Evolutionary conservation across 768 basidiomycete genomes (phyloP).

Genomic region (Cystofilobasidium capitatum): DNA sequence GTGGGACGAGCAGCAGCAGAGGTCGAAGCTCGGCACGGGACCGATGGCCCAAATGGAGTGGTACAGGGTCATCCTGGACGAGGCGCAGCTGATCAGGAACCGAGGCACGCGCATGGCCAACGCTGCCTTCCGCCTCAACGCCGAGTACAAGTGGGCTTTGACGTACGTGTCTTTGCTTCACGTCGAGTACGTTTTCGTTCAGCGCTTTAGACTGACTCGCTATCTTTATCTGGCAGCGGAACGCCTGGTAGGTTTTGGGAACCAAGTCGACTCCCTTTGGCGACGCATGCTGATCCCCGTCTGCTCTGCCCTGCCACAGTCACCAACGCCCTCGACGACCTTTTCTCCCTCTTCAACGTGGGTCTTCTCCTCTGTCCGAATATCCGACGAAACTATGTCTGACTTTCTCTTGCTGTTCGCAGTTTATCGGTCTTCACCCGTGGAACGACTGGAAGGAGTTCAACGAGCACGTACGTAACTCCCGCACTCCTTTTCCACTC

Average conservation of each 20-base stretch:
- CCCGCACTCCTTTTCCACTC: no score
- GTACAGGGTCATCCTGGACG: slow-evolving; percentile 60
- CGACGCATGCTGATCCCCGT: no score
- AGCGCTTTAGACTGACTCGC: neutral
- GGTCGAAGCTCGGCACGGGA: slow-evolving; percentile 43
- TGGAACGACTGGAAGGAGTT: slow-evolving; percentile 58
- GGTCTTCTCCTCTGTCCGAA: no score
- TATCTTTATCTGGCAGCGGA: slow-evolving; percentile 42
- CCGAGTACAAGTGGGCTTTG: slow-evolving; percentile 56
- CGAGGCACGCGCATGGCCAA: slow-evolving; percentile 11
- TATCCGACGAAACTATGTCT: no score
- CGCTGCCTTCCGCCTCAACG: slow-evolving; percentile 48
- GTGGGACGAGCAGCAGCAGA: neutral
- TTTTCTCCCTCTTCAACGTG: slow-evolving; percentile 37
- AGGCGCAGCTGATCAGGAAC: slow-evolving; percentile 48
- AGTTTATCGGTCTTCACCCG: slow-evolving; percentile 36
- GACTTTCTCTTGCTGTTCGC: slow-evolving; percentile 8
- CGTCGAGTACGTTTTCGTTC: neutral
- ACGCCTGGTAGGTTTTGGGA: no score
- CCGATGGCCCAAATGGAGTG: slow-evolving; percentile 54
- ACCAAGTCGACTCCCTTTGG: no score
- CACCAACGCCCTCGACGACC: slow-evolving; percentile 53
- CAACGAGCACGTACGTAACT: slow-evolving; percentile 36
- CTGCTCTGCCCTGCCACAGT: no score
- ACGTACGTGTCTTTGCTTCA: slow-evolving; percentile 34